Percentiles rank a stretch among this genome's conserved stretches.
phyloP scores from a whole-genome alignment of 2,329 filamentous ascomycete species.

The Fusarium tupiense region DNA sequence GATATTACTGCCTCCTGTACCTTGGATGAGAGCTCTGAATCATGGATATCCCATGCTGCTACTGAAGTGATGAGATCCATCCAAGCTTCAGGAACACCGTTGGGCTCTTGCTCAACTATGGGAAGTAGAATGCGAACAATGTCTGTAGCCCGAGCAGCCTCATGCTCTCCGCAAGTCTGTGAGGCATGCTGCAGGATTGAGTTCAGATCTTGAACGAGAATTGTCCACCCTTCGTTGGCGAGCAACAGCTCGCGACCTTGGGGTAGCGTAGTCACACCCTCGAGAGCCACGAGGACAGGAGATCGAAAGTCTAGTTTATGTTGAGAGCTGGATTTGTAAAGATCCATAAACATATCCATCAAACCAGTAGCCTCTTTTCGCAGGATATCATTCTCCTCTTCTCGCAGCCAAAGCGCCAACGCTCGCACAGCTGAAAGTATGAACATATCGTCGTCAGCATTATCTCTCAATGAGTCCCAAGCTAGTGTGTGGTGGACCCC shows the following conservation, averaged over 20 bases:
- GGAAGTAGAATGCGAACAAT: constrained; percentile 65
- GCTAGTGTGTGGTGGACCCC: constrained; percentile 60
- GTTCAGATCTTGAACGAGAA: constrained; percentile 61
- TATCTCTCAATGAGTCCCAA: constrained; percentile 66
- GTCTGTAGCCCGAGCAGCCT: constrained; percentile 61
- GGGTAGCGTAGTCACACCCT: constrained; percentile 63
- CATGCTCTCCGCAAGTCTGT: constrained; percentile 36
- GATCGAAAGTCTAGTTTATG: constrained; percentile 63
- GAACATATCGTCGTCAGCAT: constrained; percentile 64
- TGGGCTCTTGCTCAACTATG: constrained; percentile 58
- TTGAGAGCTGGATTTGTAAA: constrained; percentile 59
- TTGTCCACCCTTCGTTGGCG: constrained; percentile 63
- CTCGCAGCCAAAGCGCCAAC: constrained; percentile 73
- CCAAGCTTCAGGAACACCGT: constrained; percentile 63
- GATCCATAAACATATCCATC: constrained; percentile 70
- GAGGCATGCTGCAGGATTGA: constrained; percentile 52
- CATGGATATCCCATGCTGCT: constrained; percentile 58
- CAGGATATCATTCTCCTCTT: constrained; percentile 71
- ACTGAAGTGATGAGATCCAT: constrained; percentile 63
- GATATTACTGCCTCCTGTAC: constrained; percentile 63
- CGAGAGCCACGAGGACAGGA: constrained; percentile 67
- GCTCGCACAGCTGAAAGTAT: constrained; percentile 67
- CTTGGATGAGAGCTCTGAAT: constrained; percentile 34
- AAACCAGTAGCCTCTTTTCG: constrained; percentile 67
- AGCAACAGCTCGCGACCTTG: constrained; percentile 60